Percentiles rank a stretch among this genome's conserved stretches.
Evolutionary conservation across 306 rosid species (phyloP).

Genomic region (Malus fusca): DNA sequence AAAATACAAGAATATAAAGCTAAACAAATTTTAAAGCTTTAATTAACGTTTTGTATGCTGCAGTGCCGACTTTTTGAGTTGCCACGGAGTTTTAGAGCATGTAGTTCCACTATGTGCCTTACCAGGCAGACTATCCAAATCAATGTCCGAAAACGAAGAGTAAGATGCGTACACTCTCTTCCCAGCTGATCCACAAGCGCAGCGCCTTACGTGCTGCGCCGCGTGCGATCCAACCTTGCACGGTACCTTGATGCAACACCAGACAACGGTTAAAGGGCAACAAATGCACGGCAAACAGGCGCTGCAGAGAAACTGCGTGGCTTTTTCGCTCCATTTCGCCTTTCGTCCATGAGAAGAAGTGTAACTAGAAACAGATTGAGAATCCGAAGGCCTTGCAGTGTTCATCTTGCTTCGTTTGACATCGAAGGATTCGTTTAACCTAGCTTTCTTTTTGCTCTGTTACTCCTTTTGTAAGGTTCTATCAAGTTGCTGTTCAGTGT

Average conservation of each 20-base stretch:
- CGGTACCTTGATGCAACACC: conserved; percentile 52
- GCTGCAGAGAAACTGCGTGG: conserved; percentile 34
- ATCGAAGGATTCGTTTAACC: background rate
- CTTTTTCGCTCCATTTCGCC: conserved; percentile 20
- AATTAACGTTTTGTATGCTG: background rate
- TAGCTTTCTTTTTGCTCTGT: background rate
- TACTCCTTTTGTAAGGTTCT: background rate
- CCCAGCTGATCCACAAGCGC: conserved; percentile 28
- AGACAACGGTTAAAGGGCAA: conserved; percentile 40
- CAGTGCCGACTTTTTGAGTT: background rate
- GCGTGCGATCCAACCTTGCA: conserved; percentile 37
- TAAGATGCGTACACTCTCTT: conserved; percentile 24
- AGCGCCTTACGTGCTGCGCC: conserved; percentile 15
- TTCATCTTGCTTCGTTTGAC: background rate
- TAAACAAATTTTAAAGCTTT: background rate
- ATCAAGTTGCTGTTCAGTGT: background rate
- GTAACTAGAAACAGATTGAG: background rate
- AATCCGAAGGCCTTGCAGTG: background rate
- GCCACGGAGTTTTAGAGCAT: background rate
- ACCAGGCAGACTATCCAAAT: conserved; percentile 23
- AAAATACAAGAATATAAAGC: background rate
- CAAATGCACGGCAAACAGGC: conserved; percentile 45
- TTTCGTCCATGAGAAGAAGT: conserved; percentile 13
- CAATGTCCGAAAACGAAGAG: conserved; percentile 69
- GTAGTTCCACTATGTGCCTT: background rate